Base-by-base conservation (phyloP, 345 rosid genomes). In the Trapa incisa region DNA sequence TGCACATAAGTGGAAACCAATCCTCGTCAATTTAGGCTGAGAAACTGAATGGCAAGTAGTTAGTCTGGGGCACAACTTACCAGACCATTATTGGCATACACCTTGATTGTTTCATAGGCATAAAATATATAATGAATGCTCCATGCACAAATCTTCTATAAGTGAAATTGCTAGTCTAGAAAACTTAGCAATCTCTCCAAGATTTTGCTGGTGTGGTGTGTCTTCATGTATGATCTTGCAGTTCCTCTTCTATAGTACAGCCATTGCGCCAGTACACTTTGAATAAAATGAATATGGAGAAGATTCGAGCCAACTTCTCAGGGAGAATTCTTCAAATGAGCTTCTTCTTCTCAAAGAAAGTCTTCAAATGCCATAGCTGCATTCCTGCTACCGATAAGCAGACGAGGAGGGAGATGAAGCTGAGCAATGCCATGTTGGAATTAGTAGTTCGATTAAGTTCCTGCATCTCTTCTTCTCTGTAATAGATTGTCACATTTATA, bases 391-490 rank as follows among this genome's bases (percentile, higher is more conserved):
- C 97, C 33, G 96, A 83, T 57, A 91, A 62, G 85, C 91, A 87
- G 37, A 94, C 83, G 48, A 81, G 60, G 17, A 91, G 89, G 0
- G 97, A 91, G 36, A 94, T 82, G 16, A 87, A 64, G 74, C 96
- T 83, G 61, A 94, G 73, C 89, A 85, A 81, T 14, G 85, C 92
- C 99, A 94, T 94, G 71, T 73, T 91, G 8, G 83, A 54, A 77
- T 86, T 89, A 0, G 99, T 94, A 6, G 83, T 72, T 60, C 69
- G 73, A 78, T 87, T 94, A 71, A 94, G 75, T 5, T 82, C 91
- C 78, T 89, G 93, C 99, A 91, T 94, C 80, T 91, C 89, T 62
- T 85, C 91, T 82, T 91, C 99, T 73, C 97, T 91, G 89, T 43
- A 70, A 63, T 66, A 66, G 4, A 17, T 35, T 45, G 68, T 32